Percentiles rank a stretch among this genome's conserved stretches.
Conservation (phyloP, 805 yeast genomes). For the Hanseniaspora singularis region DNA sequence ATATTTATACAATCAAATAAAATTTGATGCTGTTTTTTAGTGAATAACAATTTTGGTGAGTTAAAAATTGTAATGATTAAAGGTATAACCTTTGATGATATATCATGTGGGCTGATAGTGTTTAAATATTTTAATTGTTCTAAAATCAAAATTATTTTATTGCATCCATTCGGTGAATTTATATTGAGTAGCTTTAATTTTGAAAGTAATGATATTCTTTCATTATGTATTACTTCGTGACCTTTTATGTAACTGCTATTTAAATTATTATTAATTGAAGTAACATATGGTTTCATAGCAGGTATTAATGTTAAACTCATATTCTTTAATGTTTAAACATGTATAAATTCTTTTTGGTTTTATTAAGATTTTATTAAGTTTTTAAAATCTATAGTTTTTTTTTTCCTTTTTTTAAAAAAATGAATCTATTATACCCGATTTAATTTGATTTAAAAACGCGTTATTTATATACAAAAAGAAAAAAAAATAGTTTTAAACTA, state of each 20-base stretch:
- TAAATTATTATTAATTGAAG: neutral
- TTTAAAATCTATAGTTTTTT: too few species aligned
- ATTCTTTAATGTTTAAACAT: too few species aligned
- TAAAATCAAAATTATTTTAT: neutral
- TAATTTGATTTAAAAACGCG: too few species aligned
- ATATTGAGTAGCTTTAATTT: neutral
- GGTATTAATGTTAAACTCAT: too few species aligned
- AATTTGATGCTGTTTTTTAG: neutral
- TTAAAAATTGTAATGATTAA: neutral
- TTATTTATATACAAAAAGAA: too few species aligned
- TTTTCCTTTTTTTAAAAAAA: too few species aligned
- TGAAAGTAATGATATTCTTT: neutral
- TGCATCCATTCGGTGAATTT: neutral
- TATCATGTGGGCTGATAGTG: neutral
- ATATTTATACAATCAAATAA: neutral
- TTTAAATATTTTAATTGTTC: neutral
- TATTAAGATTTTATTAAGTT: too few species aligned
- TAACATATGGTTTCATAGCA: neutral
- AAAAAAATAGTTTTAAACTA: too few species aligned
- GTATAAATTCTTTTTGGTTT: too few species aligned
- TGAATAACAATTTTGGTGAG: neutral
- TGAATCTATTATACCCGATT: too few species aligned
- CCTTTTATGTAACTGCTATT: neutral
- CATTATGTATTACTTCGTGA: neutral
- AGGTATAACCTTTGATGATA: neutral